Conservation (phyloP, 2,329 filamentous ascomycete genomes). For the Aureobasidium sp. region DNA sequence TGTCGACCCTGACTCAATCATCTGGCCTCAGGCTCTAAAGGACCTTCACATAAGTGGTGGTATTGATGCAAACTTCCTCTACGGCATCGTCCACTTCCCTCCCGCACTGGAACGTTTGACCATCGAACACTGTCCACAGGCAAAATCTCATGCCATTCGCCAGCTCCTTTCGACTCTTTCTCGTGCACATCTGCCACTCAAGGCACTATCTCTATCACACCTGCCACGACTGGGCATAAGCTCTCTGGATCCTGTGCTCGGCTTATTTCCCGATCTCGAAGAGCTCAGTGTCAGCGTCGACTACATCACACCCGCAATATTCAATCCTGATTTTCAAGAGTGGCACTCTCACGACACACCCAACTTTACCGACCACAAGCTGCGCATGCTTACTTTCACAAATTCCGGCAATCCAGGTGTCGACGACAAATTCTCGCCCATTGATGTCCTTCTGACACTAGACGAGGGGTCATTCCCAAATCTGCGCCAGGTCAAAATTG, state of each 20-base stretch:
- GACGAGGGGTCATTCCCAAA: slow-evolving; percentile 36
- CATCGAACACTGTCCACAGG: slow-evolving; percentile 38
- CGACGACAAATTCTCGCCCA: slow-evolving; percentile 33
- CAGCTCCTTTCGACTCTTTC: slow-evolving; percentile 32
- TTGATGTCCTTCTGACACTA: slow-evolving; percentile 36
- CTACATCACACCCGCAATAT: slow-evolving; percentile 38
- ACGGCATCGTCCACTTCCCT: slow-evolving; percentile 29
- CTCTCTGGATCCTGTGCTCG: slow-evolving; percentile 35
- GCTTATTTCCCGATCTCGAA: slow-evolving; percentile 34
- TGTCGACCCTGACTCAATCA: slow-evolving; percentile 20
- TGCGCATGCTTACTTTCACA: slow-evolving; percentile 35
- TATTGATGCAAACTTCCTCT: slow-evolving; percentile 37
- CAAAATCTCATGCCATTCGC: slow-evolving; percentile 31
- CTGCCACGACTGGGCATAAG: slow-evolving; percentile 34
- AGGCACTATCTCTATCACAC: slow-evolving; percentile 33
- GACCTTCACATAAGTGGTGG: slow-evolving; percentile 39
- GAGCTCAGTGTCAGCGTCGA: slow-evolving; percentile 39
- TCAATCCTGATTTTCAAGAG: slow-evolving; percentile 25
- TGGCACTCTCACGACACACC: neutral
- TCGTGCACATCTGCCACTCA: slow-evolving; percentile 23
- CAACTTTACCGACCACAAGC: slow-evolving; percentile 24
- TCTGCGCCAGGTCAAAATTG: slow-evolving; percentile 33
- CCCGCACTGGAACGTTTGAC: slow-evolving; percentile 31
- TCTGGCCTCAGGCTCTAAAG: slow-evolving; percentile 40
- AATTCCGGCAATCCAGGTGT: slow-evolving; percentile 32